phyloP scores from a whole-genome alignment of 306 rosid genomes.

The apple (Malus domestica) region DNA sequence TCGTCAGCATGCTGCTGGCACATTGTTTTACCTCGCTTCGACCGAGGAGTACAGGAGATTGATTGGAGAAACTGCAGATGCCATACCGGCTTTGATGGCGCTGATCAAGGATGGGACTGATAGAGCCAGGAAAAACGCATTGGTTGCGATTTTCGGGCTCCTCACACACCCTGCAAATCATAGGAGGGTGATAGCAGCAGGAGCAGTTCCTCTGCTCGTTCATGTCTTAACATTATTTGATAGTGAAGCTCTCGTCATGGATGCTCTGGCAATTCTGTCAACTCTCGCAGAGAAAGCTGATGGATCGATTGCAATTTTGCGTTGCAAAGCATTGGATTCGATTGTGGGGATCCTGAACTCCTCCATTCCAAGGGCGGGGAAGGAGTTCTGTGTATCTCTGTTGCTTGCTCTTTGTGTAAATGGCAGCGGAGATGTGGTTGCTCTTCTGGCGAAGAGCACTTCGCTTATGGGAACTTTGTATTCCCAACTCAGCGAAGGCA shows the following conservation, averaged over 20 bases:
- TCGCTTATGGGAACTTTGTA: conserved; percentile 63
- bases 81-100: conserved; percentile 43
- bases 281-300: conserved; percentile 55
- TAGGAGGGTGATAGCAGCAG: conserved; percentile 36
- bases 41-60: conserved; percentile 37
- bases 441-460: conserved; percentile 42
- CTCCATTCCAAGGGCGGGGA: conserved; percentile 47
- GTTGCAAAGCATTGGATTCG: conserved; percentile 32
- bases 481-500: conserved; percentile 52
- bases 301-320: conserved; percentile 37
- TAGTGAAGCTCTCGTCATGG: conserved; percentile 43
- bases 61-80: conserved; percentile 51
- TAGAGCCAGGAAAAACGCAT: conserved; percentile 54
- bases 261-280: conserved; percentile 60
- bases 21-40: conserved; percentile 66
- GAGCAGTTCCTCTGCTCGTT: conserved; percentile 43
- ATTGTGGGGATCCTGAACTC: conserved; percentile 38
- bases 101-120: conserved; percentile 39
- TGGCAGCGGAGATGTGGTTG: conserved; percentile 55
- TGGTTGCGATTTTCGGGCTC: conserved; percentile 65
- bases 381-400: conserved; percentile 60
- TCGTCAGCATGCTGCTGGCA: conserved; percentile 60
- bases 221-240: conserved; percentile 26
- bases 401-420: conserved; percentile 54
- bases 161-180: conserved; percentile 49